Evolutionary conservation across 176 grass and related monocot species (phyloP), one percentile per base, ranked within the genome.

Genomic region (Triticum urartu): DNA sequence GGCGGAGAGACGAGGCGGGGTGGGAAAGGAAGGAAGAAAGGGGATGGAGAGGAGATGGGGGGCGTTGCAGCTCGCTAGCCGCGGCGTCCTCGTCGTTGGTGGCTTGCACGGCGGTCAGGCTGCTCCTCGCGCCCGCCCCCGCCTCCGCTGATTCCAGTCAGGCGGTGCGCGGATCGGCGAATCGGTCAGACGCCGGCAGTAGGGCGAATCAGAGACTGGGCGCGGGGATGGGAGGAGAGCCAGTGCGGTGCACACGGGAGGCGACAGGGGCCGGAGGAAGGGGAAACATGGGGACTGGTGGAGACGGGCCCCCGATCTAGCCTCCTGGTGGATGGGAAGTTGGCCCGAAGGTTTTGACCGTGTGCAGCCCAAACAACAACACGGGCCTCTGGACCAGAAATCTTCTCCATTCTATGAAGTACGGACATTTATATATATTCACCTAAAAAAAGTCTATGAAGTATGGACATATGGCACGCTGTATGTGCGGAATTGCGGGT

Each of bases 31-130:
- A 2, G 22, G 3, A 36, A 45, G 72, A 18, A 20, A 42, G 82
- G 47, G 59, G 42, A 34, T 21, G 28, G n/a, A n/a, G 24, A 24
- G 25, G 65, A 25, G n/a, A 64, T 5, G 28, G 50, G 36, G 32
- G 40, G 24, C 79, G 81, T 88, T 64, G 95, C 95, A 95, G 93
- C 88, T 98, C 95, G 89, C 95, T 98, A 0, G 91, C 86, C 43
- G 93, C 91, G 73, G 91, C 93, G 86, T 28, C 26, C 26, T 98
- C 95, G 88, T 98, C 95, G 88, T 98, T 95, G 82, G 95, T 98
- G 73, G 95, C 95, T 87, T 98, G 95, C 86, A 98, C 93, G 38
- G 89, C 93, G 4, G 85, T 88, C 3, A 93, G 94, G 81, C 86
- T 95, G 86, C 95, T 93, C 87, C 91, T n/a, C n/a, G n/a, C n/a